phyloP scores from a whole-genome alignment of 257 asterid species.

The Salvia splendens region DNA sequence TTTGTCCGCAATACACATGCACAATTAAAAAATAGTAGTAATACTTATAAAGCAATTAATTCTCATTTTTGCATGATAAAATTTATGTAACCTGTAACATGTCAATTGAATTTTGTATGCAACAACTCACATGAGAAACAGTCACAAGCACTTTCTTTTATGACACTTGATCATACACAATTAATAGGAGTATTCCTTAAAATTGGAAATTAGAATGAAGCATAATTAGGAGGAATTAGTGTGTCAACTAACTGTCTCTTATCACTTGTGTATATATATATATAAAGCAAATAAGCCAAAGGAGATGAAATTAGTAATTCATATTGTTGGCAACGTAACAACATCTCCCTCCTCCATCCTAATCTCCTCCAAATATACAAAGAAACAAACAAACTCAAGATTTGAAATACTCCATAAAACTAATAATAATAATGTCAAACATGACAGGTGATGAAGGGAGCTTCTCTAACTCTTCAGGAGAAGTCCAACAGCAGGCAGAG shows the following conservation, averaged over 20 bases:
- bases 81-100: no score
- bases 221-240: constrained; percentile 32
- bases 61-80: no score
- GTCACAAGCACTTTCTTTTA: no score
- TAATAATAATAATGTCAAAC: constrained; percentile 41
- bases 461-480: constrained; percentile 55
- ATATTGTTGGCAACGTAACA: constrained; percentile 32
- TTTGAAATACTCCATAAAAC: no score
- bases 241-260: constrained; percentile 40
- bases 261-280: constrained; percentile 32
- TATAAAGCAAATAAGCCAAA: constrained; percentile 71
- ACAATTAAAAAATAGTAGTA: no score
- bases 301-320: constrained; percentile 32
- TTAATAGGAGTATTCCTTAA: neutral
- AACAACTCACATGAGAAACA: no score
- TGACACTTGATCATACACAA: no score
- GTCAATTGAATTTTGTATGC: no score
- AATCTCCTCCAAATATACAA: constrained; percentile 34
- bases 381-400: constrained; percentile 23
- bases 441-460: constrained; percentile 53
- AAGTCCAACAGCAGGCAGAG: constrained; percentile 47
- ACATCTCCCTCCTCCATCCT: constrained; percentile 32
- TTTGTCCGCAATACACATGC: no score
- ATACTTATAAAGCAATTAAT: no score
- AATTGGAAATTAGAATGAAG: neutral